A percentile compares a stretch with the other conserved stretches of the same genome.
phyloP scores from a whole-genome alignment of 805 yeast genomes.

The Pichia thaimueangensis region DNA sequence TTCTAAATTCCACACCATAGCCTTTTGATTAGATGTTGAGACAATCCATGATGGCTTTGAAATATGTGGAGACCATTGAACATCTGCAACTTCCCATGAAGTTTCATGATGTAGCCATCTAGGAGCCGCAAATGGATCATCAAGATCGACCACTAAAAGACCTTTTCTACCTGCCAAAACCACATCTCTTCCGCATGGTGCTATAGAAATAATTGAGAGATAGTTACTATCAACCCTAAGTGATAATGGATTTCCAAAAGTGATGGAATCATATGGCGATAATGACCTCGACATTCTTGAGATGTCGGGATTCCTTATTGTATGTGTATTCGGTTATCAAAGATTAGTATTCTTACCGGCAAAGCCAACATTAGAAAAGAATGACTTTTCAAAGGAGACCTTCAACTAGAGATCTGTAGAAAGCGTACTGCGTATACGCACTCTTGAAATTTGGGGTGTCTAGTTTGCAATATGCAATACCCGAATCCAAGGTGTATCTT shows the following conservation, averaged over 20 bases:
- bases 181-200: slow-evolving; percentile 89
- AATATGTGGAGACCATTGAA: slow-evolving; percentile 94
- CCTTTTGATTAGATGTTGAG: slow-evolving; percentile 92
- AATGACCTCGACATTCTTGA: slow-evolving; percentile 4
- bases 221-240: slow-evolving; percentile 86
- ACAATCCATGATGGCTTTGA: slow-evolving; percentile 86
- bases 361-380: too few relatives aligned
- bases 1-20: slow-evolving; percentile 86
- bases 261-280: slow-evolving; percentile 39
- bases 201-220: slow-evolving; percentile 75
- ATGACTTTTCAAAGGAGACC: too few relatives aligned
- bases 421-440: too few relatives aligned
- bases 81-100: slow-evolving; percentile 98
- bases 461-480: too few relatives aligned
- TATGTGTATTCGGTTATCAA: too few relatives aligned
- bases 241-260: slow-evolving; percentile 78
- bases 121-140: slow-evolving; percentile 93
- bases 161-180: slow-evolving; percentile 86
- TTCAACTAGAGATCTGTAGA: too few relatives aligned
- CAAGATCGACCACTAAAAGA: slow-evolving; percentile 81
- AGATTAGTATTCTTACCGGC: too few relatives aligned
- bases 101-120: slow-evolving; percentile 89
- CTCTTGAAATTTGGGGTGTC: too few relatives aligned
- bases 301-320: background rate
- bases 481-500: too few relatives aligned